Conservation (phyloP, 768 basidiomycete species). For the Kwoniella dejecticola region DNA sequence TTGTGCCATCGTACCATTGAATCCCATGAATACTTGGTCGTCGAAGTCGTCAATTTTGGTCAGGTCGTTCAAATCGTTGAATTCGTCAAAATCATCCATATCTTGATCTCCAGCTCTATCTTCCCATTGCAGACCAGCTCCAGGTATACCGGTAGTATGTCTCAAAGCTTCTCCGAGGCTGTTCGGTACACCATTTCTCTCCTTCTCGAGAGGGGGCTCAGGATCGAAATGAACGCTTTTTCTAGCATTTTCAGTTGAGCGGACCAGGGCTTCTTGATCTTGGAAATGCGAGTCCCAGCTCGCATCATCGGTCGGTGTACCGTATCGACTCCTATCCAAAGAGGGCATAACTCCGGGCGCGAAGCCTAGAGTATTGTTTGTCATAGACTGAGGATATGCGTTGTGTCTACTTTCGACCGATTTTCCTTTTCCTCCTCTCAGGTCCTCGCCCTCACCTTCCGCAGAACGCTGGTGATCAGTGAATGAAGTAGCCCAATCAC, state of each 20-base stretch:
- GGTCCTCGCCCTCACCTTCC: not conserved
- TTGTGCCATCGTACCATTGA: conserved; percentile 31
- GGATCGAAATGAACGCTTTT: conserved; percentile 45
- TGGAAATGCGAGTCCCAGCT: conserved; percentile 15
- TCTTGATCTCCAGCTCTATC: too few species aligned
- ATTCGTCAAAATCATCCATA: conserved; percentile 13
- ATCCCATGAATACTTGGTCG: conserved; percentile 42
- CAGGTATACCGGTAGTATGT: conserved; percentile 29
- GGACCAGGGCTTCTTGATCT: conserved; percentile 41
- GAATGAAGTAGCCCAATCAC: conserved; percentile 37
- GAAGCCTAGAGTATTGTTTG: not conserved
- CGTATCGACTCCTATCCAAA: not conserved
- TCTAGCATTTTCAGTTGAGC: conserved; percentile 17
- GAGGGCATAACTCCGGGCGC: not conserved
- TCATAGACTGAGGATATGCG: not conserved
- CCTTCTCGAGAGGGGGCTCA: not conserved
- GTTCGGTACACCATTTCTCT: conserved; percentile 30
- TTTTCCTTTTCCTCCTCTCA: not conserved
- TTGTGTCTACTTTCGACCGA: not conserved
- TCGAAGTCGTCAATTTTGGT: conserved; percentile 26
- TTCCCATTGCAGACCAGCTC: conserved; percentile 28
- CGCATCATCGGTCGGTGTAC: not conserved
- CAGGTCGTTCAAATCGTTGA: too few species aligned
- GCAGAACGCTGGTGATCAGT: too few species aligned
- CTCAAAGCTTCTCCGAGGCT: conserved; percentile 39